Evolutionary conservation across 2,329 filamentous ascomycete genomes (phyloP).

Genomic region (Aureobasidium sp.): DNA sequence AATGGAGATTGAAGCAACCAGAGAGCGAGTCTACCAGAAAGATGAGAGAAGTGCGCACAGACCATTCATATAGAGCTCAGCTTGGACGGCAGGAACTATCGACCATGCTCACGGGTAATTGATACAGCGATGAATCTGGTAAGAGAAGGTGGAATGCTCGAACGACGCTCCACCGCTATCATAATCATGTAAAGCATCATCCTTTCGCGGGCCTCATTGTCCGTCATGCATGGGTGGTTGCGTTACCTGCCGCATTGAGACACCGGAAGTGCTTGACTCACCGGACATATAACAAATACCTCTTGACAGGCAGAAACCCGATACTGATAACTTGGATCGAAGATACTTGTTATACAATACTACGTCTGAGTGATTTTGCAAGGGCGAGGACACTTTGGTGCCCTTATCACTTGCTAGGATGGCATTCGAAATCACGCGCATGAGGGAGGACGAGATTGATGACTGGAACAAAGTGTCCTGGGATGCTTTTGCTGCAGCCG

Average conservation of each 20-base stretch:
- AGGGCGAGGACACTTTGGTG: neutral
- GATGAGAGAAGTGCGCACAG: neutral
- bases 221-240: too few relatives aligned
- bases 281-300: neutral
- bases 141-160: neutral
- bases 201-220: neutral
- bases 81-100: neutral
- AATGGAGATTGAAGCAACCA: neutral
- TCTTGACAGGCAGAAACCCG: neutral
- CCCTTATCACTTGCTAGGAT: neutral
- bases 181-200: neutral
- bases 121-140: neutral
- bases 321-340: neutral
- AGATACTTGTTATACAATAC: neutral
- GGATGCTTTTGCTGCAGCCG: conserved; percentile 9
- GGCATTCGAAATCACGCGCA: conserved; percentile 6
- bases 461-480: conserved; percentile 12
- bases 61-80: neutral
- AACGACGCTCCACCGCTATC: neutral
- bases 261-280: neutral
- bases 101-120: neutral
- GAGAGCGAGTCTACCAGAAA: neutral
- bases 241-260: neutral
- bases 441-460: conserved; percentile 11
- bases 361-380: too few relatives aligned